Base-by-base conservation (phyloP, 2,329 filamentous ascomycete genomes). In the Ophiocordyceps australis region DNA sequence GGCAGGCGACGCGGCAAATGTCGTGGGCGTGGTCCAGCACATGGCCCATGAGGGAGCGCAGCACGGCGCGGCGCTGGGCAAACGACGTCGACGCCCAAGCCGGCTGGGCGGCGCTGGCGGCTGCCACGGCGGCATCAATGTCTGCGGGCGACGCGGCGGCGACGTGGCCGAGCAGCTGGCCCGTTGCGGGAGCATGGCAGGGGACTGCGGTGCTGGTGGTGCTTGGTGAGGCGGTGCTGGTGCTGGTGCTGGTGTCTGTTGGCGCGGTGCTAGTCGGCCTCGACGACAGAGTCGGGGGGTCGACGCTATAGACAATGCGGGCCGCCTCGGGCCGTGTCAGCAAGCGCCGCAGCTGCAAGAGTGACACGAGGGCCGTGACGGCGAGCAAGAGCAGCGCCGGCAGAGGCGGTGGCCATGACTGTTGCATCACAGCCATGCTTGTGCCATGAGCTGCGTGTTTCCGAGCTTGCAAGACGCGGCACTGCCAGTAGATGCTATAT, bases 161-260 rank as follows among this genome's bases (percentile, higher is more conserved):
- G 48, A 86, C 62, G 36, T 69, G 61, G 28, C 81, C 83, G 15
- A 98, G 70, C 31, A 81, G 67, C 41, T 78, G 67, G 34, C 89
- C 89, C 14, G 83, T 94, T 2, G 86, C 86, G 2, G 89, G 89
- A 22, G 77, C 78, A 48, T 89, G 89, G 54, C 81, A 91, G 52
- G 81, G 78, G 32, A 91, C 74, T 7, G 72, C 65, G 2, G 65
- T 63, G 60, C 52, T 74, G 77, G 44, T 82, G 57, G 12, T 57
- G 59, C 2, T 74, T 62, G 19, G 62, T 45, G 10, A 72, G 57
- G 19, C 56, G 18, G 67, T 55, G 35, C 61, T 57, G 25, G 62
- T 67, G 46, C n/a, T 67, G 60, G 52, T 74, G 77, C 44, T 82
- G 57, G 12, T 57, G 59, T 2, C 74, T 62, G 19, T 62, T 45